These are phyloP conservation scores for Hypoxylon sp. DNA, from an alignment of 2,329 filamentous ascomycete genomes.

Conservation along the genomic window DNA sequence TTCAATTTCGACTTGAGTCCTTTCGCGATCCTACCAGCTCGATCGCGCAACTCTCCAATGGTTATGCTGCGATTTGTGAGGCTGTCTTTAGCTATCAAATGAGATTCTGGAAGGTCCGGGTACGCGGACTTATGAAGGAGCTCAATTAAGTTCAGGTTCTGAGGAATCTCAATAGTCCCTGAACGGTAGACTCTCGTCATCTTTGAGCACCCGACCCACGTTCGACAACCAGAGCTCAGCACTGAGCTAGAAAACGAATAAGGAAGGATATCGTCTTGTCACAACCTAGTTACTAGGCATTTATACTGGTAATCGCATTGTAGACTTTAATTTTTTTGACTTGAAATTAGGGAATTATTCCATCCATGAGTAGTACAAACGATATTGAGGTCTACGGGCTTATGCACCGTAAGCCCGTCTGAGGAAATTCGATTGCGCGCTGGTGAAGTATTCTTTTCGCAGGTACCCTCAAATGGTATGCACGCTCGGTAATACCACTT, in stretches of 20 bases:
- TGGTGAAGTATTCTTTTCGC: slow-evolving; percentile 13
- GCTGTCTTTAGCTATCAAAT: slow-evolving; percentile 61
- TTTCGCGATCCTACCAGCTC: slow-evolving; percentile 59
- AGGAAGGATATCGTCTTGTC: background rate
- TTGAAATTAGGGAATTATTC: background rate
- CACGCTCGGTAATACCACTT: slow-evolving; percentile 9
- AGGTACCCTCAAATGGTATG: background rate
- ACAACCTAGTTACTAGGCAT: background rate
- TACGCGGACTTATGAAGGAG: slow-evolving; percentile 59
- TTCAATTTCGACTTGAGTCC: slow-evolving; percentile 55
- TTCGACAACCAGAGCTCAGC: background rate
- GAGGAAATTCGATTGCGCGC: slow-evolving; percentile 6
- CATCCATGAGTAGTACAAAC: background rate
- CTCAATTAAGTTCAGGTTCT: slow-evolving; percentile 61
- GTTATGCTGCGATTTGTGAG: slow-evolving; percentile 63
- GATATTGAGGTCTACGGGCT: slow-evolving; percentile 5
- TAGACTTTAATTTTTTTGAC: background rate
- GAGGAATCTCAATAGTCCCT: slow-evolving; percentile 55
- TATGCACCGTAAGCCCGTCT: slow-evolving; percentile 1
- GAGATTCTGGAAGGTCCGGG: slow-evolving; percentile 57
- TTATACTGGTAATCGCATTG: background rate
- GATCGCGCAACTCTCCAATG: slow-evolving; percentile 59
- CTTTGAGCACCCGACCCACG: background rate
- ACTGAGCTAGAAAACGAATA: background rate
- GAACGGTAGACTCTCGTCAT: slow-evolving; percentile 57